These are phyloP conservation scores for Penicillium sp. DNA, from an alignment of 2,329 filamentous ascomycete species.

Conservation along the genomic window DNA sequence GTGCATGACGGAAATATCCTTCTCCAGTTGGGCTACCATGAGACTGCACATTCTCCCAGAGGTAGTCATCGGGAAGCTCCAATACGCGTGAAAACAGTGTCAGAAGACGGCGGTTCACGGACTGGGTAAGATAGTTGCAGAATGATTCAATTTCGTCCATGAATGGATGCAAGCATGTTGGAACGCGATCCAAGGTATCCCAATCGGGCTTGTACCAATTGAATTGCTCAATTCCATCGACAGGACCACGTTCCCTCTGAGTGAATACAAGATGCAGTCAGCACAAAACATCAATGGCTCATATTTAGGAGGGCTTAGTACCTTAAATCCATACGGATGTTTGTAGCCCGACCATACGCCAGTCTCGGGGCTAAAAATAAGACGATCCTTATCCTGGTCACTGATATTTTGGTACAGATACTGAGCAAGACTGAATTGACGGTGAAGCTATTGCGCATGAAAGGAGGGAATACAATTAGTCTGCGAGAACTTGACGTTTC, in stretches of 20 bases:
- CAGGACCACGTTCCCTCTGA: constrained; percentile 43
- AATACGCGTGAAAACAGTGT: constrained; percentile 47
- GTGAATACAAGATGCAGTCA: background rate
- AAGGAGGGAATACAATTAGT: background rate
- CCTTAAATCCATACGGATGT: constrained; percentile 50
- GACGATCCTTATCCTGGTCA: constrained; percentile 51
- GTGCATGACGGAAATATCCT: constrained; percentile 50
- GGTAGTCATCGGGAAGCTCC: constrained; percentile 47
- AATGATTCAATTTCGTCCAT: constrained; percentile 54
- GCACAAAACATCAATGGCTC: background rate
- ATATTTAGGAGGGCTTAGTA: constrained; percentile 10
- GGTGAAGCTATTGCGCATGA: constrained; percentile 40
- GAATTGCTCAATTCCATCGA: constrained; percentile 57
- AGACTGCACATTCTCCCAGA: constrained; percentile 48
- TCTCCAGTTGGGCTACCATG: constrained; percentile 46
- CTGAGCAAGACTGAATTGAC: constrained; percentile 53
- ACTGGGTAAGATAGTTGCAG: constrained; percentile 50
- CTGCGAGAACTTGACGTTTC: background rate
- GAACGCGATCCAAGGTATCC: constrained; percentile 41
- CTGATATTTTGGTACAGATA: constrained; percentile 54
- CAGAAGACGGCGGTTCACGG: constrained; percentile 48
- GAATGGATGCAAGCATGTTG: constrained; percentile 50
- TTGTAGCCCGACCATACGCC: constrained; percentile 56
- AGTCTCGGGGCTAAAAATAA: constrained; percentile 51
- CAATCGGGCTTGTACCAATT: constrained; percentile 55